Evolutionary conservation across 2,329 filamentous ascomycete species (phyloP).

Genomic region (Aspergillus sp.): DNA sequence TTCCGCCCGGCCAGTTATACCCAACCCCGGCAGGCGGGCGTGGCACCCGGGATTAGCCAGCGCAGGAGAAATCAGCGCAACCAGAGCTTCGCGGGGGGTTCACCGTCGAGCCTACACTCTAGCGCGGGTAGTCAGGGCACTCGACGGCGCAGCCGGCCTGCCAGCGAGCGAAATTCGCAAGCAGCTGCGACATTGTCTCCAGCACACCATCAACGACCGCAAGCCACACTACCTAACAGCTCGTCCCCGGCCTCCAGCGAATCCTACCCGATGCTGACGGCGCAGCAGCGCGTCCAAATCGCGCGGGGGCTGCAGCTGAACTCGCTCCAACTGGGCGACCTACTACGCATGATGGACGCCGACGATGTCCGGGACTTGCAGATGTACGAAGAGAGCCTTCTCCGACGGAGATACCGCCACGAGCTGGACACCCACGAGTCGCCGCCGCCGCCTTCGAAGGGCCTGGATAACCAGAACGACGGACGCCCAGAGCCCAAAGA

Average conservation of each 20-base stretch:
- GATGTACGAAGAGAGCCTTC: conserved; percentile 5
- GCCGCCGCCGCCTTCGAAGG: conserved; percentile 10
- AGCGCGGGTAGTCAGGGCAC: conserved; percentile 1
- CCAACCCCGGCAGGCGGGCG: conserved; percentile 4
- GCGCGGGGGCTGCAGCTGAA: conserved; percentile 3
- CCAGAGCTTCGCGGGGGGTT: too few relatives aligned
- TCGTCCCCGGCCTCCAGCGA: background rate
- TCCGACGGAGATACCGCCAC: conserved; percentile 1
- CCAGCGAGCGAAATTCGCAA: too few relatives aligned
- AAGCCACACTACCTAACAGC: background rate
- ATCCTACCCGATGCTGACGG: conserved; percentile 1
- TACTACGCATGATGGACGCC: conserved; percentile 6
- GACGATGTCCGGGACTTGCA: conserved; percentile 6
- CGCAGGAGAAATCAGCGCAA: conserved; percentile 6
- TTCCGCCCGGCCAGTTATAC: conserved; percentile 2
- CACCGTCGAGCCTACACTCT: too few relatives aligned
- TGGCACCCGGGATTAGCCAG: conserved; percentile 4
- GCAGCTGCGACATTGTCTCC: too few relatives aligned
- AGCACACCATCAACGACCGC: conserved; percentile 1
- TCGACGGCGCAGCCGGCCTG: conserved; percentile 2
- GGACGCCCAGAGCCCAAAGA: conserved; percentile 40
- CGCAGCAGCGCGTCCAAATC: conserved; percentile 5
- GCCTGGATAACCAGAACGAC: conserved; percentile 38
- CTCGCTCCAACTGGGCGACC: conserved; percentile 1
- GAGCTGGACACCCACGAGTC: conserved; percentile 1